These are phyloP conservation scores for Aegilops bicornis DNA, from an alignment of 176 grass and related monocot species.

Conservation along the genomic window DNA sequence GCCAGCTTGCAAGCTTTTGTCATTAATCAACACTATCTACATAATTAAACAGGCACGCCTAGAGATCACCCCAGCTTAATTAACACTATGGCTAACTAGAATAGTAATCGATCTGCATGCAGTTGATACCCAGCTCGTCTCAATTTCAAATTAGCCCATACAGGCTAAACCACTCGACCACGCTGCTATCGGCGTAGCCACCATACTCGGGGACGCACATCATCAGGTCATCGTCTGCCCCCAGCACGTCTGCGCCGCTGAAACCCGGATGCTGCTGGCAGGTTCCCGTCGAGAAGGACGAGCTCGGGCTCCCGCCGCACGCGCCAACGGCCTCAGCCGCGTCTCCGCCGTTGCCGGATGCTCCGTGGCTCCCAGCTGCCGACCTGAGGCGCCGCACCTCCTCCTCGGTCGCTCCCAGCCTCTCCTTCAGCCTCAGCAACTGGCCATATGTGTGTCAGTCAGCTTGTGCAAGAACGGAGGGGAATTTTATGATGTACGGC, in stretches of 20 bases:
- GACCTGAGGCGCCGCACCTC: constrained; percentile 57
- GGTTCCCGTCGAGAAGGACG: constrained; percentile 66
- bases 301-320: constrained; percentile 61
- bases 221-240: constrained; percentile 30
- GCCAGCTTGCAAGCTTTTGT: constrained; percentile 34
- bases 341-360: constrained; percentile 31
- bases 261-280: constrained; percentile 45
- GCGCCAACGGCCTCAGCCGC: neutral
- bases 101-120: neutral
- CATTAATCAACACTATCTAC: constrained; percentile 38
- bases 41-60: constrained; percentile 39
- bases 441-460: constrained; percentile 10
- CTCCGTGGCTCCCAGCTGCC: neutral
- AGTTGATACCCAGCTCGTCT: neutral
- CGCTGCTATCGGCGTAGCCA: constrained; percentile 31
- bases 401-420: constrained; percentile 50
- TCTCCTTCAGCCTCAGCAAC: constrained; percentile 81
- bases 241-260: constrained; percentile 10
- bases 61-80: constrained; percentile 20
- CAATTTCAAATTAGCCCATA: constrained; percentile 35
- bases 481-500: neutral
- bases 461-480: neutral
- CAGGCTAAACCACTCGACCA: constrained; percentile 48
- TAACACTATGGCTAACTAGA: constrained; percentile 30
- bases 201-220: constrained; percentile 36